phyloP scores from a whole-genome alignment of 306 rosid genomes.

The Sechiopsis laciniata region DNA sequence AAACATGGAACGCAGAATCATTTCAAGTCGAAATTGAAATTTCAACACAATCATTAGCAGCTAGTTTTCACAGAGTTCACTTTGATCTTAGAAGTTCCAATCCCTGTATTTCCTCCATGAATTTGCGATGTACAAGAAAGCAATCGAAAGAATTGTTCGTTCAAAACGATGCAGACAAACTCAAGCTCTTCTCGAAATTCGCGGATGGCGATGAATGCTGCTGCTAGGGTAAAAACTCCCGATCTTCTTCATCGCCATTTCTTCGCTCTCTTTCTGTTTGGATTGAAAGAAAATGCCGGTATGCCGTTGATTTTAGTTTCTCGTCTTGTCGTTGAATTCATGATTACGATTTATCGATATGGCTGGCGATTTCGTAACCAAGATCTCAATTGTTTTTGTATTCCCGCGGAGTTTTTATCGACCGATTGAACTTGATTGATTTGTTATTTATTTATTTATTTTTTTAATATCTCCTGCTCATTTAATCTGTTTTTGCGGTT shows the following conservation, averaged over 20 bases:
- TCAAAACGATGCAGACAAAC: conserved; percentile 60
- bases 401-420: neutral
- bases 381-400: neutral
- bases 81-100: neutral
- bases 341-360: neutral
- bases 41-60: neutral
- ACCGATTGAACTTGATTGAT: neutral
- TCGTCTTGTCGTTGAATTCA: conserved; percentile 6
- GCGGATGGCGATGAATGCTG: conserved; percentile 75
- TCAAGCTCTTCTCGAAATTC: conserved; percentile 69
- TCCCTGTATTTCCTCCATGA: conserved; percentile 3
- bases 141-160: conserved; percentile 48
- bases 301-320: neutral
- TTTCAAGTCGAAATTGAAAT: too few species aligned
- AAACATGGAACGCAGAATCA: too few species aligned
- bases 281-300: conserved; percentile 4
- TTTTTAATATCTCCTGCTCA: neutral
- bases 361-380: neutral
- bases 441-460: too few species aligned
- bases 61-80: neutral
- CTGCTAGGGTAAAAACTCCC: conserved; percentile 71
- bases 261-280: neutral
- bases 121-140: neutral
- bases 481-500: conserved; percentile 4
- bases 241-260: conserved; percentile 81